Conservation (phyloP, 2,329 filamentous ascomycete genomes). For the Aspergillus ustus region DNA sequence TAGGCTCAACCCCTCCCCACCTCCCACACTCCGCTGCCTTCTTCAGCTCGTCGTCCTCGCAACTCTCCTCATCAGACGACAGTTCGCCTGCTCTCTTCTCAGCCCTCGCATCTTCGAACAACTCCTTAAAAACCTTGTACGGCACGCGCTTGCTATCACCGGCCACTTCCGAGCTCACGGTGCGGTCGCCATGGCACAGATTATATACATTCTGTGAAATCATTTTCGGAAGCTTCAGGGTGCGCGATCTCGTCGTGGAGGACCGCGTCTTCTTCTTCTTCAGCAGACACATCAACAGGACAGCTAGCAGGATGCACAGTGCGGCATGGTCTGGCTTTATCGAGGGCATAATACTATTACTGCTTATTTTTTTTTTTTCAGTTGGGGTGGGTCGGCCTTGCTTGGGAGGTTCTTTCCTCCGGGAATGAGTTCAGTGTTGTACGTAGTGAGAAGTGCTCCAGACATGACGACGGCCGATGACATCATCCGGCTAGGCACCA, state of each 20-base stretch:
- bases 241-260: neutral
- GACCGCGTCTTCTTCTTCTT: neutral
- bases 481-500: conserved; percentile 8
- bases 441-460: too few relatives aligned
- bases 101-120: conserved; percentile 53
- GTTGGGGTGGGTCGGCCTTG: neutral
- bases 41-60: conserved; percentile 52
- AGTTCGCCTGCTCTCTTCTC: conserved; percentile 26
- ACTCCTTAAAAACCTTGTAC: conserved; percentile 57
- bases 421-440: too few relatives aligned
- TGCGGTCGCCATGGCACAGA: conserved; percentile 58
- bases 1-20: conserved; percentile 68
- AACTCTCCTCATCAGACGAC: conserved; percentile 17
- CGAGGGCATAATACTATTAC: neutral
- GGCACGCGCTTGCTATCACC: conserved; percentile 59
- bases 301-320: neutral
- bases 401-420: neutral
- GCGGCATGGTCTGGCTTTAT: conserved; percentile 1
- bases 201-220: conserved; percentile 45
- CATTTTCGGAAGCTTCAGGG: neutral
- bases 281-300: neutral
- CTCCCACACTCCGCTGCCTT: conserved; percentile 66
- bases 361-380: neutral
- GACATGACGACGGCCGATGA: neutral
- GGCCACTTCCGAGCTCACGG: conserved; percentile 63